Evolutionary conservation across 257 asterid species (phyloP), one percentile per base, ranked within the genome.

Genomic region (Ballota nigra): DNA sequence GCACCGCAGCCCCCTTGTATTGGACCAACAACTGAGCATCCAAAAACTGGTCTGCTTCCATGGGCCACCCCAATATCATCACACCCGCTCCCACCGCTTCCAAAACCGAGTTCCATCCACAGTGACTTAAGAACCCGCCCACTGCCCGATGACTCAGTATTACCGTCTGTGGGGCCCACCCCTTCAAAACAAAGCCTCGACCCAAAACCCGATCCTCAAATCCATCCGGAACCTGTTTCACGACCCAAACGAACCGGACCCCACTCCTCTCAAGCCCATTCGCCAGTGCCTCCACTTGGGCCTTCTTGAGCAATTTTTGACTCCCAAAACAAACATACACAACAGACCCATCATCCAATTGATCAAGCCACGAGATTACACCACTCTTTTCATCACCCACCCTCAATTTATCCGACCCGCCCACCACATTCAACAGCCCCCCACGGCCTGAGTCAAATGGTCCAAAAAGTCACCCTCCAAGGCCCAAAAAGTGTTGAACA

Each of bases 41-140:
- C 24, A 75, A 63, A 80, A 81, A 89, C 24, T 92, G 98, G 71
- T 92, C 97, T 0, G 98, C 98, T 65, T 88, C 98, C 98, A 92
- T 92, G 10, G 98, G 96, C 98, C 97, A 92, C 3, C 85, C 83
- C 72, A 92, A 20, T 60, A 92, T 78, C 88, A 88, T 45, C n/a
- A 84, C 95, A 1, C 96, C 96, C 0, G 83, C 84, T 0, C 74
- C 71, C 3, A 85, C 51, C 0, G 92, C 95, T 58, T 88, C 98
- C 78, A 92, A 0, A 6, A 69, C 77, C 9, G 98, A 90, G 80
- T 92, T 92, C 96, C 92, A 84, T 1, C 98, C 98, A 1, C 96
- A 92, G 4, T 92, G 98, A 69, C 92, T 86, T 77, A 92, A 12
- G 56, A 90, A 89, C 7, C 92, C 91, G 1, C 89, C 81, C 8